phyloP scores from a whole-genome alignment of 2,329 filamentous ascomycete genomes.

The Ophiostoma pallidulum region DNA sequence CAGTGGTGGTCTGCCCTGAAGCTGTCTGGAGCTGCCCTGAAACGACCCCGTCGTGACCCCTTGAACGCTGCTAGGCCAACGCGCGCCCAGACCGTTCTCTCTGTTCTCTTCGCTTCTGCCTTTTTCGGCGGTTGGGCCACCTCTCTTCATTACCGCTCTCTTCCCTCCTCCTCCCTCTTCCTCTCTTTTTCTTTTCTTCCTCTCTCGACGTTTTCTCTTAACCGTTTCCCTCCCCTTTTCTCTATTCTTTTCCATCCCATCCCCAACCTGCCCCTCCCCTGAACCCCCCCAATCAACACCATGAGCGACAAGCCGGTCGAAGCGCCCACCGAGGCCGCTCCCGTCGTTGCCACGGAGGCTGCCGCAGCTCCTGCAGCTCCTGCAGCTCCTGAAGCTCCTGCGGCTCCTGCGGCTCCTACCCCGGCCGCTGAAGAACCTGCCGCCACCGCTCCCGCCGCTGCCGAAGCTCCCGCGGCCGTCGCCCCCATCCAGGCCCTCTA shows the following conservation, averaged over 20 bases:
- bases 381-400: neutral
- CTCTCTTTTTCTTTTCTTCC: neutral
- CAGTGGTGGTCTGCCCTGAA: no score
- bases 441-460: slow-evolving; percentile 1
- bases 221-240: no score
- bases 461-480: slow-evolving; percentile 4
- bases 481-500: slow-evolving; percentile 20
- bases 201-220: neutral
- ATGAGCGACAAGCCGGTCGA: slow-evolving; percentile 16
- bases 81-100: neutral
- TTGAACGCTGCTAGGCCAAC: slow-evolving; percentile 10
- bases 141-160: neutral
- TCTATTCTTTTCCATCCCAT: neutral
- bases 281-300: neutral
- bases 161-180: neutral
- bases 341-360: neutral
- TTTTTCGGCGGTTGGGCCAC: neutral
- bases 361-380: neutral
- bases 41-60: neutral
- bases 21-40: no score
- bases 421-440: slow-evolving; percentile 3
- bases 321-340: neutral
- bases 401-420: neutral
- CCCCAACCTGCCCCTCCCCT: no score
- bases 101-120: neutral